Evolutionary conservation across 139 green algal species (phyloP).

Genomic region (Desmodesmus armatus): DNA sequence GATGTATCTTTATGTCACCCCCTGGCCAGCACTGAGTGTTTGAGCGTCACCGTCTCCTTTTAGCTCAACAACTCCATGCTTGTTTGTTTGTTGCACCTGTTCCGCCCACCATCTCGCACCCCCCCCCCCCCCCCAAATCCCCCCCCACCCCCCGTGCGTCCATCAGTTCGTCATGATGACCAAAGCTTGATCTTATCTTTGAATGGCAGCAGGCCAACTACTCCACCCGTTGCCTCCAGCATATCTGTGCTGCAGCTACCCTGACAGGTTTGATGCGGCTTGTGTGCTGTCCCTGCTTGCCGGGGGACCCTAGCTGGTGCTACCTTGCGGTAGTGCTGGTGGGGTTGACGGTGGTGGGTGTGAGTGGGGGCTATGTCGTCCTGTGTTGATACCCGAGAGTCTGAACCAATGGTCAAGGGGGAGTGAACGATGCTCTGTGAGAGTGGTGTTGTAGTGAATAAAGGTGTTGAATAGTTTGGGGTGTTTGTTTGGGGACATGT

Average conservation of each 20-base stretch:
- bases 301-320: background rate
- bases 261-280: background rate
- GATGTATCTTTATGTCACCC: too few relatives aligned
- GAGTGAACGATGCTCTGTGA: background rate
- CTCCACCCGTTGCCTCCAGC: background rate
- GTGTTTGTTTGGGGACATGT: too few relatives aligned
- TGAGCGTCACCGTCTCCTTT: too few relatives aligned
- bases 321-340: too few relatives aligned
- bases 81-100: too few relatives aligned
- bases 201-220: constrained; percentile 43
- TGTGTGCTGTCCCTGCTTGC: background rate
- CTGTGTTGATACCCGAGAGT: constrained; percentile 45
- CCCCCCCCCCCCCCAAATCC: too few relatives aligned
- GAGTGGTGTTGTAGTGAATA: background rate
- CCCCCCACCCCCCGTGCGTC: too few relatives aligned
- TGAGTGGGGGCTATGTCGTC: too few relatives aligned
- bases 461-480: constrained; percentile 21
- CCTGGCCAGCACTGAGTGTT: too few relatives aligned
- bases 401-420: constrained; percentile 20
- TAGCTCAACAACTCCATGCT: too few relatives aligned
- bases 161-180: constrained; percentile 56
- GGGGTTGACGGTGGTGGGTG: too few relatives aligned
- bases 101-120: too few relatives aligned
- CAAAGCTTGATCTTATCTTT: constrained; percentile 70
- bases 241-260: background rate